Conservation (phyloP, 345 rosid species). For the Pugionium dolabratum region DNA sequence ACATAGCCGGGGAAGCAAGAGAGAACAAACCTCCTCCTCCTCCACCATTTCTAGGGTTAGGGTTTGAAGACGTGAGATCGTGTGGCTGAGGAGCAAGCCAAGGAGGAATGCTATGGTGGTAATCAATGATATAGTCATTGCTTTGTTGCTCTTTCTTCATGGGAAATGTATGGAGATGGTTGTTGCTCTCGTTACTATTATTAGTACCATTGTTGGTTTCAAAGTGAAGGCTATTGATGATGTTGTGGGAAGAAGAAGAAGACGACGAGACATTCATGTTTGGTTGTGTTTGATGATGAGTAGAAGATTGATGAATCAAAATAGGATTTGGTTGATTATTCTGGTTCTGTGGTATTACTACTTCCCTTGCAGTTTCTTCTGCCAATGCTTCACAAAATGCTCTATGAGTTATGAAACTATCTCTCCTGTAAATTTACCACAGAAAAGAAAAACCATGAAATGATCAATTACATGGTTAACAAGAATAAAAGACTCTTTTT, state of each 20-base stretch:
- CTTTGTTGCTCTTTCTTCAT: constrained; percentile 54
- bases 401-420: constrained; percentile 91
- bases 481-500: constrained; percentile 8
- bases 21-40: constrained; percentile 35
- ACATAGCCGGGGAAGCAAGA: constrained; percentile 59
- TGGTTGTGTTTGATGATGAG: constrained; percentile 31
- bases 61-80: constrained; percentile 50
- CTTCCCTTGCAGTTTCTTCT: constrained; percentile 76
- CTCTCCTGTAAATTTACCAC: constrained; percentile 61
- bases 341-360: constrained; percentile 33
- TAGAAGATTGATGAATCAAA: constrained; percentile 26
- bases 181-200: constrained; percentile 15
- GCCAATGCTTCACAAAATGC: constrained; percentile 95
- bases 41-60: constrained; percentile 56
- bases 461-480: not conserved
- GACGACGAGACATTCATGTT: constrained; percentile 33
- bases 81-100: constrained; percentile 53
- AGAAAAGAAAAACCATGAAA: constrained; percentile 34
- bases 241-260: constrained; percentile 27
- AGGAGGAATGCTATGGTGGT: constrained; percentile 46
- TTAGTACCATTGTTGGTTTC: constrained; percentile 36
- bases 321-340: constrained; percentile 31
- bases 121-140: constrained; percentile 28
- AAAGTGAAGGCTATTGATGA: constrained; percentile 47
- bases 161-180: constrained; percentile 44